Evolutionary conservation across 208 protist species (phyloP).

Genomic region (Leptomonas pyrrhocoris): DNA sequence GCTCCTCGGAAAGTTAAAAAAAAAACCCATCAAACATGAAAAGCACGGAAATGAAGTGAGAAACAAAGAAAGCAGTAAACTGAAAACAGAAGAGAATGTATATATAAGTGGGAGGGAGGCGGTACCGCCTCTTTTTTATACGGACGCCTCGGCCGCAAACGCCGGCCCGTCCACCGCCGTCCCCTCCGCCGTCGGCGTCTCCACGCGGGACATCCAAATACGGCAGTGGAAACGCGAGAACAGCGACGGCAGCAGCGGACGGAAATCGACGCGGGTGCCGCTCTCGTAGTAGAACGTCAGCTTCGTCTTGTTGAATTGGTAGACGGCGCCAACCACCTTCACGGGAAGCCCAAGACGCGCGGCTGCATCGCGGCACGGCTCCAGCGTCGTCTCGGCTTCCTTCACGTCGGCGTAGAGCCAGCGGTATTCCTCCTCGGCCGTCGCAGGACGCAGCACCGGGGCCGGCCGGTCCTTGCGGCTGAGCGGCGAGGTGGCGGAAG

Average conservation of each 20-base stretch:
- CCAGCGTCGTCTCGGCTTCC: constrained; percentile 56
- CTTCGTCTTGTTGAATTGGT: constrained; percentile 89
- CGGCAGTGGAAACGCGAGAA: constrained; percentile 84
- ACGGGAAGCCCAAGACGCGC: constrained; percentile 57
- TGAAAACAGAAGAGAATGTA: background rate
- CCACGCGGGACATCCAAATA: constrained; percentile 76
- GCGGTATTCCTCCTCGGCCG: constrained; percentile 55
- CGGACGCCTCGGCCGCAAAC: background rate
- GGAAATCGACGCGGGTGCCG: constrained; percentile 78
- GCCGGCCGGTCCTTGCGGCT: constrained; percentile 33
- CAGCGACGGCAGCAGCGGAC: constrained; percentile 67
- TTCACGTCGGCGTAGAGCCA: constrained; percentile 59
- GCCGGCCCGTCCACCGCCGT: background rate
- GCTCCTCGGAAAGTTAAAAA: too few relatives aligned
- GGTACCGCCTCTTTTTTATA: background rate
- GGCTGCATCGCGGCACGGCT: constrained; percentile 58
- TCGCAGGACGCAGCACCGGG: constrained; percentile 57
- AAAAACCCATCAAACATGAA: too few relatives aligned
- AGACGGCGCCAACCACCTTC: constrained; percentile 70
- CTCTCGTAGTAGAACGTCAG: constrained; percentile 88
- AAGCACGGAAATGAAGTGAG: too few relatives aligned
- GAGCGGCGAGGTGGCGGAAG: constrained; percentile 29
- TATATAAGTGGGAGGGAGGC: too few relatives aligned
- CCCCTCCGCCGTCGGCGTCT: constrained; percentile 6
- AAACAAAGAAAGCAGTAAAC: constrained; percentile 24